These are phyloP conservation scores for Paramecium octaurelia DNA, from an alignment of 73 alveolate species.

Conservation along the genomic window DNA sequence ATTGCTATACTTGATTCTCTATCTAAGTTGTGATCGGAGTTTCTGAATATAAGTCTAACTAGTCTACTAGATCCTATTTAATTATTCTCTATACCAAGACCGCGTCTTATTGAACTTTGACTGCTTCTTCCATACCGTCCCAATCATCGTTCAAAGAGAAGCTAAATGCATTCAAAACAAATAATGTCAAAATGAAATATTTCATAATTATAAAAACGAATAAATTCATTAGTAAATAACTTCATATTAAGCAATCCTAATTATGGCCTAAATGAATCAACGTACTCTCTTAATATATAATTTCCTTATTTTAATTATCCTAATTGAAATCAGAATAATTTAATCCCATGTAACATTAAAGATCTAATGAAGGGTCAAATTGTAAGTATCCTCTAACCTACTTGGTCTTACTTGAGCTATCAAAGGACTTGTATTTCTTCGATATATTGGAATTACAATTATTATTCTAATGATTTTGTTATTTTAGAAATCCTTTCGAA, in stretches of 20 bases:
- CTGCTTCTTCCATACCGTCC: background rate
- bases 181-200: background rate
- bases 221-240: background rate
- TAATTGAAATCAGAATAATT: background rate
- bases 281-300: background rate
- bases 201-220: background rate
- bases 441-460: no score
- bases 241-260: background rate
- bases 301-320: background rate
- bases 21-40: background rate
- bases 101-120: background rate
- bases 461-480: no score
- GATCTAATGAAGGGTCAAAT: constrained; percentile 74
- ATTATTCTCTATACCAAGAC: background rate
- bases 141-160: background rate
- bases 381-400: constrained; percentile 86
- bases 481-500: background rate
- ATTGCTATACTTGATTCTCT: background rate
- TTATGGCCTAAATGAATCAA: background rate
- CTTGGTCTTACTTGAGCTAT: constrained; percentile 75
- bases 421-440: constrained; percentile 74
- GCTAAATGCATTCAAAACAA: background rate
- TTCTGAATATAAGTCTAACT: background rate
- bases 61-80: background rate
- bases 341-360: background rate